These are phyloP conservation scores for Hypoxylon fuscum DNA, from an alignment of 495 filamentous ascomycete species.

Conservation along the genomic window DNA sequence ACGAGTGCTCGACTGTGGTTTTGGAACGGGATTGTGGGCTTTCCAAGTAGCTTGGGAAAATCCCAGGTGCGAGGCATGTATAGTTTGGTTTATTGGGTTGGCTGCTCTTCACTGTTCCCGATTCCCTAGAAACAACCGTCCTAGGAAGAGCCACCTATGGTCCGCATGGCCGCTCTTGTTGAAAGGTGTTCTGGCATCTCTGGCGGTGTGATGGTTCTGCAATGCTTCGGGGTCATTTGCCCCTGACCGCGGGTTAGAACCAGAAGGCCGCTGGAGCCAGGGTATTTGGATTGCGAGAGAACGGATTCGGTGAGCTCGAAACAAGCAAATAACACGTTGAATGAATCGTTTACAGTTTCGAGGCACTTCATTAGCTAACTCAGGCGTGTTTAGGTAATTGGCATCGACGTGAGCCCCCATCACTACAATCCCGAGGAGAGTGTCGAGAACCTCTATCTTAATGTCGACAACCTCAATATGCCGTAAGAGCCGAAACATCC, in stretches of 20 bases:
- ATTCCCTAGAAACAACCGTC: not conserved
- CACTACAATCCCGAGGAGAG: slow-evolving; percentile 65
- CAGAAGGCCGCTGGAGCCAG: slow-evolving; percentile 3
- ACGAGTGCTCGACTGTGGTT: slow-evolving; percentile 80
- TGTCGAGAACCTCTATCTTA: slow-evolving; percentile 75
- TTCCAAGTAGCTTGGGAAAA: slow-evolving; percentile 64
- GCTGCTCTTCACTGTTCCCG: slow-evolving; percentile 11
- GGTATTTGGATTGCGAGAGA: slow-evolving; percentile 7
- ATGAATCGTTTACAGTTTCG: slow-evolving; percentile 9
- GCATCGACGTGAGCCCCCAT: slow-evolving; percentile 81
- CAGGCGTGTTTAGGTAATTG: slow-evolving; percentile 68
- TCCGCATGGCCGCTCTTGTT: slow-evolving; percentile 1
- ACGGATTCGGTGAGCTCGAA: slow-evolving; percentile 18
- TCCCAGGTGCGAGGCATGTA: slow-evolving; percentile 76
- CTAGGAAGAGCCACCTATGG: slow-evolving; percentile 2
- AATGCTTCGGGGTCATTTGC: not conserved
- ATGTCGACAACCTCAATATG: slow-evolving; percentile 83
- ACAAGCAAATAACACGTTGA: slow-evolving; percentile 5
- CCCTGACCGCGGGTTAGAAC: not conserved
- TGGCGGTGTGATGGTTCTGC: slow-evolving; percentile 3
- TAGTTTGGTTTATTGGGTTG: slow-evolving; percentile 26
- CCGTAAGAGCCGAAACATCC: slow-evolving; percentile 52
- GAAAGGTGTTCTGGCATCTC: slow-evolving; percentile 1
- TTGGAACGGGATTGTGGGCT: slow-evolving; percentile 68
- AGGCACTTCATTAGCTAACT: slow-evolving; percentile 14